Conservation (phyloP, 2,329 filamentous ascomycete genomes). For the Pezicula rhizophila region DNA sequence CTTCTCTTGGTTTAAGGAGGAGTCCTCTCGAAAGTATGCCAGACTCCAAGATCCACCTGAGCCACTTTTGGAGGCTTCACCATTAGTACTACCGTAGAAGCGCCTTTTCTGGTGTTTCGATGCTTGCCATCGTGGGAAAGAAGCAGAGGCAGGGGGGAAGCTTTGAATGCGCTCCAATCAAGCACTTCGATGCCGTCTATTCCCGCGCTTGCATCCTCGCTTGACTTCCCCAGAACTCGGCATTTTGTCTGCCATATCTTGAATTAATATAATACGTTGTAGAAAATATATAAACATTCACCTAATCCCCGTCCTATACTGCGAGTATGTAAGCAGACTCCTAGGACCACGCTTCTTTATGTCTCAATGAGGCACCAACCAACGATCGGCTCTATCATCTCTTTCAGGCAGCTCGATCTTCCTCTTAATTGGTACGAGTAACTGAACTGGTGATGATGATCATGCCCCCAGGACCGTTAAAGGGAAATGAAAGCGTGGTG, state of each 20-base stretch:
- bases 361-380: not conserved
- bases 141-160: not conserved
- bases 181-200: not conserved
- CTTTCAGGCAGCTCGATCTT: not conserved
- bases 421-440: not conserved
- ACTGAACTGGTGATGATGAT: not conserved
- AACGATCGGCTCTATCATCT: not conserved
- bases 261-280: too few relatives aligned
- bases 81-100: too few relatives aligned
- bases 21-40: not conserved
- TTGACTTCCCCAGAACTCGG: not conserved
- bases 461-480: not conserved
- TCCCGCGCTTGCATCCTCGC: not conserved
- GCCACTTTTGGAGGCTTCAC: too few relatives aligned
- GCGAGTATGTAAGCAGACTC: not conserved
- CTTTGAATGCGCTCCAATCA: slow-evolving; percentile 4
- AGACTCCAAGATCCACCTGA: not conserved
- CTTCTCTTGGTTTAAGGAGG: too few relatives aligned
- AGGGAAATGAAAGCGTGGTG: not conserved
- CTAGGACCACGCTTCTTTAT: not conserved
- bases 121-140: not conserved
- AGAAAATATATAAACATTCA: not conserved
- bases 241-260: not conserved
- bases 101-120: too few relatives aligned
- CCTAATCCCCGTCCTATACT: not conserved